Base-by-base conservation (phyloP, 495 filamentous ascomycete species). In the Lichenothelia convexa region DNA sequence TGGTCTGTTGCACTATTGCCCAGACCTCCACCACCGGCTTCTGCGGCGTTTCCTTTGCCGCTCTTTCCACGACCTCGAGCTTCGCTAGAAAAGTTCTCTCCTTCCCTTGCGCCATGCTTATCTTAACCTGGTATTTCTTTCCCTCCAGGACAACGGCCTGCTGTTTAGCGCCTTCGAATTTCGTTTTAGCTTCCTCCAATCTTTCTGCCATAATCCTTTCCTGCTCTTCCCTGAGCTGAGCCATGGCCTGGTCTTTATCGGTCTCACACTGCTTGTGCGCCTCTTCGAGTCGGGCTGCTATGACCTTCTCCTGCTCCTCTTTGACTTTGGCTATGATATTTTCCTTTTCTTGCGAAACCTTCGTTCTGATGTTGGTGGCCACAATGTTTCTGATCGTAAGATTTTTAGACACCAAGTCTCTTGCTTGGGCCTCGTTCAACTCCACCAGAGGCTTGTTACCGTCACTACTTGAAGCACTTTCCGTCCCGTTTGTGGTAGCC, bases 11-110 rank as follows among this genome's bases (percentile, higher is more conserved):
- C 0, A 75, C 82, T 21, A 77, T 57, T 26, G 76, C 72, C 81
- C 82, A 94, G 0, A 93, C 85, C 50, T 92, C 83, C 8, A 56
- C 63, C 5, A 94, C 83, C 11, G 81, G 71, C 39, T 68, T 70
- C 49, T 85, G 62, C 1, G 86, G 86, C 0, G 82, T 91, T n/a
- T 92, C 79, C 18, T 63, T 65, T 0, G 78, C 84, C 12, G 82
- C 84, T 33, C 70, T 77, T 40, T 81, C 65, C 8, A 94, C 78
- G 11, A 83, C 68, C 7, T 77, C 70, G 17, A 91, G 44, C 60
- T 87, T 92, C 11, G 73, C 78, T 37, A 65, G 62, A 0, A 74
- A 64, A 16, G 55, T 60, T 49, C 67, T 75, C 41, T 56, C 55
- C 48, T 75, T 74, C 36, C 74, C 76, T 42, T 89, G 79, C 6